phyloP scores from a whole-genome alignment of 2,329 filamentous ascomycete species.

The Grosmannia serpens region DNA sequence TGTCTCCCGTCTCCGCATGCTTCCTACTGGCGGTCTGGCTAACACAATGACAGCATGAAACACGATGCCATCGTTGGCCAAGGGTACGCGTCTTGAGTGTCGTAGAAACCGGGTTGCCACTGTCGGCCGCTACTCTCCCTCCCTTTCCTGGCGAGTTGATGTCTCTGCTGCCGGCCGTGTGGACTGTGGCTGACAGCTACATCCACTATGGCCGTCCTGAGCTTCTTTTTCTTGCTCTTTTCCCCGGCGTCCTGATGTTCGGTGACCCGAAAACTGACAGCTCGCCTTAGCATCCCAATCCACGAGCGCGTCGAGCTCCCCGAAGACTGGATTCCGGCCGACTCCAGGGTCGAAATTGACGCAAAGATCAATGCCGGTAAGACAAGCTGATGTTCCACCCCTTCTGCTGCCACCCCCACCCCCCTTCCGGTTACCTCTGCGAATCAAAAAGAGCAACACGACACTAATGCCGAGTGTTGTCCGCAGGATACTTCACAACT shows the following conservation, averaged over 20 bases:
- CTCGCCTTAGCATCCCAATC: conserved; percentile 58
- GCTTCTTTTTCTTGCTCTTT: too few relatives aligned
- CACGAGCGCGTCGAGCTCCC: conserved; percentile 84
- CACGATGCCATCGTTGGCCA: conserved; percentile 79
- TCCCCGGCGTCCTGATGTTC: background rate
- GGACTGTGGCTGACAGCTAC: too few relatives aligned
- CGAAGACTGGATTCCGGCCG: conserved; percentile 84
- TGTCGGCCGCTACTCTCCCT: too few relatives aligned
- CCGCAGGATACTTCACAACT: conserved; percentile 60
- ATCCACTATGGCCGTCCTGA: too few relatives aligned
- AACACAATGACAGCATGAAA: conserved; percentile 56
- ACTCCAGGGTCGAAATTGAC: conserved; percentile 96
- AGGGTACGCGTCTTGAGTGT: conserved; percentile 39
- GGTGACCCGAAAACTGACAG: background rate
- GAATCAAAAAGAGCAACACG: background rate
- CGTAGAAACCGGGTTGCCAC: too few relatives aligned
- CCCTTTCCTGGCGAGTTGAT: background rate
- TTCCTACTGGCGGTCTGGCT: background rate
- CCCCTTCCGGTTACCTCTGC: background rate
- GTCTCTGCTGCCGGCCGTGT: background rate
- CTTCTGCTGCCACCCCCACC: background rate
- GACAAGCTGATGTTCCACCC: conserved; percentile 15
- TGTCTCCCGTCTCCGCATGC: background rate
- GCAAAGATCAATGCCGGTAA: conserved; percentile 92
- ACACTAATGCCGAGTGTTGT: background rate